Percentiles rank a stretch among this genome's conserved stretches.
phyloP scores from a whole-genome alignment of 805 yeast species.

The Sugiyamaella marilandica region DNA sequence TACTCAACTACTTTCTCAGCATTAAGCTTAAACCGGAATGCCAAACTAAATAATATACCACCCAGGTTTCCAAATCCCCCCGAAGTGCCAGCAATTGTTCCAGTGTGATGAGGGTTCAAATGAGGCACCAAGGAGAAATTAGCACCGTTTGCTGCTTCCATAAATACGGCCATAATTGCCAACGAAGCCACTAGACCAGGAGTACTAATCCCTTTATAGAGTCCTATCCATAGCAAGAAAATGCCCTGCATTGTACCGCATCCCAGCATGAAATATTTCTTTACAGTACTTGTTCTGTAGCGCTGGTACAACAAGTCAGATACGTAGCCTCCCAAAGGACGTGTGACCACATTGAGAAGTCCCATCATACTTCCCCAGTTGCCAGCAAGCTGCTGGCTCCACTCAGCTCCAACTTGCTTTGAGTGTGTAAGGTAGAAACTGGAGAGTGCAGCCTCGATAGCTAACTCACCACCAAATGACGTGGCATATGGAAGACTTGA shows the following conservation, averaged over 20 bases:
- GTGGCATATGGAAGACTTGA: constrained; percentile 7
- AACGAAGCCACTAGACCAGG: constrained; percentile 32
- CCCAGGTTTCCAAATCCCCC: constrained; percentile 38
- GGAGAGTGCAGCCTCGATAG: constrained; percentile 5
- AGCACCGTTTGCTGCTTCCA: constrained; percentile 41
- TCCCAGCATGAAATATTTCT: constrained; percentile 29
- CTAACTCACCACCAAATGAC: constrained; percentile 8
- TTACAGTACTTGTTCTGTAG: constrained; percentile 31
- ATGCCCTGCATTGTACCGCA: constrained; percentile 32
- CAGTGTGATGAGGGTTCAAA: constrained; percentile 34
- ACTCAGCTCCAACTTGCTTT: neutral
- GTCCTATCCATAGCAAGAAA: constrained; percentile 36
- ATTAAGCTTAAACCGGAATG: constrained; percentile 31
- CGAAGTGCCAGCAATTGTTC: constrained; percentile 36
- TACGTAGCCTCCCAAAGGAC: constrained; percentile 4
- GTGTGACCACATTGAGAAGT: constrained; percentile 1
- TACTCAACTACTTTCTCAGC: constrained; percentile 28
- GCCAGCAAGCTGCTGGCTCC: constrained; percentile 5
- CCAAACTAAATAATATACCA: constrained; percentile 35
- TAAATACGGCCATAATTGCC: constrained; percentile 32
- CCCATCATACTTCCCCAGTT: constrained; percentile 7
- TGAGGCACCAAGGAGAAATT: constrained; percentile 36
- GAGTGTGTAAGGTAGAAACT: neutral
- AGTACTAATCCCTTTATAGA: constrained; percentile 27
- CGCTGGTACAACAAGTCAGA: constrained; percentile 23